These are phyloP conservation scores for Tricholoma sp. DNA, from an alignment of 768 basidiomycete species.

Conservation along the genomic window DNA sequence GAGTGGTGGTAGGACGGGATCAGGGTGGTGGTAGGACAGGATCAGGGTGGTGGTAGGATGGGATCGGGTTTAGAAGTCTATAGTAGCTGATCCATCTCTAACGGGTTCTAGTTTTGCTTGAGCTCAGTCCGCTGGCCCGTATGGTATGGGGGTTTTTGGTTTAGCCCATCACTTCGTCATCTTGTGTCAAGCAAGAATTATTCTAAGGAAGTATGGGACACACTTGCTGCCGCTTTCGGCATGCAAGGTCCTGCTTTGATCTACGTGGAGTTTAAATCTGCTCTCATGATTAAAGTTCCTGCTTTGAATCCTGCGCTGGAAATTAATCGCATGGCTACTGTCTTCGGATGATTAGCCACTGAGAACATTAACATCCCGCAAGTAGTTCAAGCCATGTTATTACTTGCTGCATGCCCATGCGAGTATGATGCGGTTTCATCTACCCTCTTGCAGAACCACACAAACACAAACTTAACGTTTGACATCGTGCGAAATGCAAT, in stretches of 20 bases:
- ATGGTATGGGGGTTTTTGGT: too few species aligned
- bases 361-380: background rate
- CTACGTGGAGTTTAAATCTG: background rate
- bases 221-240: background rate
- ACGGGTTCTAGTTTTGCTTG: too few species aligned
- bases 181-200: background rate
- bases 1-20: too few species aligned
- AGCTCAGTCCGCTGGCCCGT: too few species aligned
- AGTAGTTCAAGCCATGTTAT: background rate
- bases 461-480: background rate
- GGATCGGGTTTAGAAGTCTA: too few species aligned
- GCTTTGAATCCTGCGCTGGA: too few species aligned
- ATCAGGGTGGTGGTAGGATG: too few species aligned
- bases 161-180: background rate
- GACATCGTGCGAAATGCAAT: background rate
- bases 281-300: background rate
- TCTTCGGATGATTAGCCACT: background rate
- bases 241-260: background rate
- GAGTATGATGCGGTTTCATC: background rate
- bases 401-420: background rate
- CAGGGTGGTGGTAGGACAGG: too few species aligned
- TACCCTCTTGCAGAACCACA: background rate
- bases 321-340: background rate
- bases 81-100: too few species aligned
- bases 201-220: background rate